phyloP scores from a whole-genome alignment of 352 stramenopile genomes.

The Globisporangium solare region DNA sequence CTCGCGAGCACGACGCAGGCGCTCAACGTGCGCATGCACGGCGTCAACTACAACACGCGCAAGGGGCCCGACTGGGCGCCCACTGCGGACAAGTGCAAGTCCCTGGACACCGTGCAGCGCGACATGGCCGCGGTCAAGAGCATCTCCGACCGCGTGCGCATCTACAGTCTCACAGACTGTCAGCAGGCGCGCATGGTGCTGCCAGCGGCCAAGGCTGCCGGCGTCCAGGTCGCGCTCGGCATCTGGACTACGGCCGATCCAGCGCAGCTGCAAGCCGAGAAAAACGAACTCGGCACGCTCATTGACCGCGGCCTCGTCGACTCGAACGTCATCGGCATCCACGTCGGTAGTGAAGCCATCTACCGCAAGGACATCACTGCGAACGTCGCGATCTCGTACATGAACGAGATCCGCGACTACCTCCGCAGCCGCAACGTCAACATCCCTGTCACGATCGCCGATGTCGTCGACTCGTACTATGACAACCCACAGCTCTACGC shows the following conservation, averaged over 20 bases:
- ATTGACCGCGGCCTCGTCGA: constrained; percentile 40
- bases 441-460: constrained; percentile 60
- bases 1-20: constrained; percentile 18
- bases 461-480: constrained; percentile 70
- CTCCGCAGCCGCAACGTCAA: constrained; percentile 32
- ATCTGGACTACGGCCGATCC: constrained; percentile 50
- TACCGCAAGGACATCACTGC: constrained; percentile 57
- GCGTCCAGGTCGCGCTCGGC: constrained; percentile 52
- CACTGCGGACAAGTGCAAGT: constrained; percentile 41
- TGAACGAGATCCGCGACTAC: constrained; percentile 55
- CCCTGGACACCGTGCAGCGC: constrained; percentile 27
- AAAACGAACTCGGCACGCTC: constrained; percentile 31
- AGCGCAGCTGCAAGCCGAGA: constrained; percentile 41
- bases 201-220: constrained; percentile 34
- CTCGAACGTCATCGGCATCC: constrained; percentile 40
- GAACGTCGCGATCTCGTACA: constrained; percentile 44
- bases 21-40: constrained; percentile 52
- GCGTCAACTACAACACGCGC: constrained; percentile 77
- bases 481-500: constrained; percentile 50
- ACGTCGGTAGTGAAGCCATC: constrained; percentile 65
- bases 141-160: constrained; percentile 50
- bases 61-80: constrained; percentile 47
- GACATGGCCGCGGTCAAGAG: constrained; percentile 52
- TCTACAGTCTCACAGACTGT: constrained; percentile 65
- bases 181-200: constrained; percentile 41